A percentile compares a stretch with the other conserved stretches of the same genome.
phyloP scores from a whole-genome alignment of 1,284 basidiomycete species.

The Irpex lacteus region DNA sequence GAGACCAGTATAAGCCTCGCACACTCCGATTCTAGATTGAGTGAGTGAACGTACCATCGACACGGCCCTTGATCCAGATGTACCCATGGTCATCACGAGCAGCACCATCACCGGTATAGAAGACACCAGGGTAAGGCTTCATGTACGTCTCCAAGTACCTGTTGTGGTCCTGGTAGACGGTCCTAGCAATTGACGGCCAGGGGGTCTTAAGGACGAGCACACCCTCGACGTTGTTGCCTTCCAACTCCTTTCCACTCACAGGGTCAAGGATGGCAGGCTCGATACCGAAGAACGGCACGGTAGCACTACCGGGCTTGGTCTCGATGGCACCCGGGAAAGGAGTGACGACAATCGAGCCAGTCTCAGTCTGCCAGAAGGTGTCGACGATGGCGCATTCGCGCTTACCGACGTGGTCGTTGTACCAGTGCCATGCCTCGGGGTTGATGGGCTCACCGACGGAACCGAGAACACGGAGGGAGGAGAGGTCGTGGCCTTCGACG shows the following conservation, averaged over 20 bases:
- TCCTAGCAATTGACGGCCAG: constrained; percentile 97
- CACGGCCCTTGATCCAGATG: constrained; percentile 97
- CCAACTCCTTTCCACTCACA: constrained; percentile 67
- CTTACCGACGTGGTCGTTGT: constrained; percentile 91
- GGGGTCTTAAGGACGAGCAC: constrained; percentile 85
- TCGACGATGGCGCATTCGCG: constrained; percentile 94
- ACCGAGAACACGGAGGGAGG: constrained; percentile 84
- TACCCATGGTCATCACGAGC: constrained; percentile 95
- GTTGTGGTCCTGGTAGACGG: constrained; percentile 90
- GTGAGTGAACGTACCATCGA: constrained; percentile 72
- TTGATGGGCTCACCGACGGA: constrained; percentile 98
- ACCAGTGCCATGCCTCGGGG: constrained; percentile 99
- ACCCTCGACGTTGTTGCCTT: constrained; percentile 88
- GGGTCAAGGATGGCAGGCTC: constrained; percentile 89
- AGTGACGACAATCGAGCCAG: constrained; percentile 92
- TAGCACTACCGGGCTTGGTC: constrained; percentile 95
- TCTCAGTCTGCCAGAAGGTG: constrained; percentile 98
- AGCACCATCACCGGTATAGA: constrained; percentile 97
- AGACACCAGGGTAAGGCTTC: constrained; percentile 85
- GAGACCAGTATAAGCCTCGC: background rate
- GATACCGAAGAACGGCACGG: constrained; percentile 97
- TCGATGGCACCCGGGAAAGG: constrained; percentile 95
- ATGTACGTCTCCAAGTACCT: constrained; percentile 87
- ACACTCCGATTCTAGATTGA: background rate
- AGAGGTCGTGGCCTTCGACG: constrained; percentile 78